Base-by-base conservation (phyloP, 768 basidiomycete genomes). In the Phaffia tasmanica region DNA sequence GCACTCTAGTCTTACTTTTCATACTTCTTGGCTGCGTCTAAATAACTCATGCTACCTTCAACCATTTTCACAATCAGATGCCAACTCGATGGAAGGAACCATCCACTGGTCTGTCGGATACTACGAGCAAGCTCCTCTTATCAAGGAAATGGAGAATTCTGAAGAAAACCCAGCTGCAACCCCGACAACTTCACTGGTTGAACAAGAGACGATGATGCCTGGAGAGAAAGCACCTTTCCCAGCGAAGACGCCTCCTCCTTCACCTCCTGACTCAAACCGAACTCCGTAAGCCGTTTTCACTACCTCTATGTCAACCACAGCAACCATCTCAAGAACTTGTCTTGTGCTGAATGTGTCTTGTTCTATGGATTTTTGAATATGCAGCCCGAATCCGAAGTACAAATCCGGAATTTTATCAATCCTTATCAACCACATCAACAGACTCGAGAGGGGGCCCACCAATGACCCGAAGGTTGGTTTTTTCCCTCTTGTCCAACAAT, bases 361-460 rank as follows among this genome's bases (percentile, higher is more conserved):
- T n/a, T n/a, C 54, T 25, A 5, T 15, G 9, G 1, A 15, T 5
- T 27, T 42, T 15, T n/a, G 30, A 16, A 11, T 18, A 49, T 16
- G 18, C 30, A 58, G 60, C 15, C 67, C 67, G 29, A 63, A 69
- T 46, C 56, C 67, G 14, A 19, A 51, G n/a, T 69, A 63, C 62
- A 69, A 69, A 29, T 63, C 62, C 51, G 88, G 87, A 23, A 80
- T 88, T 25, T 72, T 89, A 78, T 88, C 69, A 77, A 11, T 42
- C 11, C 35, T 42, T 42, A 42, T 42, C 21, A 57, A 42, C 27
- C 81, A 84, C 76, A 83, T 86, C 59, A 80, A 78, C 69, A 83
- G 83, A 46, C 78, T 88, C 71, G 83, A 84, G 71, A 76, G 85
- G 18, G 81, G 83, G 74, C 81, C 82, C 71, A 76, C 81, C 68